Percentiles rank a stretch among this genome's conserved stretches.
Evolutionary conservation across 352 stramenopile genomes (phyloP).

Genomic region (Halophytophthora polymorphica): DNA sequence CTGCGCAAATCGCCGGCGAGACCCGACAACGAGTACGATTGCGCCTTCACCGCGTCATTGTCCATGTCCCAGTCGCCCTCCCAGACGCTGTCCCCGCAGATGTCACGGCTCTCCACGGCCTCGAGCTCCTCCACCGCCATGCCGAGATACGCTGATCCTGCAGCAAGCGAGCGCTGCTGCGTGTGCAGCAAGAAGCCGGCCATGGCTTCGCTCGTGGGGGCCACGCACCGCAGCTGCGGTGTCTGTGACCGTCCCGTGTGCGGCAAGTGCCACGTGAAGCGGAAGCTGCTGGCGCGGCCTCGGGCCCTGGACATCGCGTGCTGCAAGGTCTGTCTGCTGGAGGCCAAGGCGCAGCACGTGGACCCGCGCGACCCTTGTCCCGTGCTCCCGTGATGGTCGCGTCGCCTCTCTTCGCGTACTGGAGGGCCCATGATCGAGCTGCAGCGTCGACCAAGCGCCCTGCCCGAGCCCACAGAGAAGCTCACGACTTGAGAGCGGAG

Average conservation of each 20-base stretch:
- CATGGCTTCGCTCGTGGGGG: slow-evolving; percentile 18
- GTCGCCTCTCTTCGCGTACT: too few species aligned
- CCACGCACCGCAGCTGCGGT: slow-evolving; percentile 28
- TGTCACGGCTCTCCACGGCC: slow-evolving; percentile 15
- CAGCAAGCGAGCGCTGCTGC: slow-evolving; percentile 22
- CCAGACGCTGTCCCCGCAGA: slow-evolving; percentile 9
- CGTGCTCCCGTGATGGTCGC: slow-evolving; percentile 13
- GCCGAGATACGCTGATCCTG: slow-evolving; percentile 5
- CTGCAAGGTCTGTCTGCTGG: slow-evolving; percentile 51
- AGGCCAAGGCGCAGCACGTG: slow-evolving; percentile 31
- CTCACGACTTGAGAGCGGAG: too few species aligned
- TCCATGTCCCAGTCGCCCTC: slow-evolving; percentile 2
- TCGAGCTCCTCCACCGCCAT: slow-evolving; percentile 7
- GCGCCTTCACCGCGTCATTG: too few species aligned
- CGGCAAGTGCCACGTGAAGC: slow-evolving; percentile 51
- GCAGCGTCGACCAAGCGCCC: too few species aligned
- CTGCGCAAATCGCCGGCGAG: slow-evolving; percentile 17
- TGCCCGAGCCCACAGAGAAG: too few species aligned
- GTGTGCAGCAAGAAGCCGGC: slow-evolving; percentile 25
- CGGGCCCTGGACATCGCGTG: slow-evolving; percentile 36
- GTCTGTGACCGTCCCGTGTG: slow-evolving; percentile 40
- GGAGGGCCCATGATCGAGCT: too few species aligned
- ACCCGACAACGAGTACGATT: too few species aligned
- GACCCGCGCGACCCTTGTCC: slow-evolving; percentile 47
- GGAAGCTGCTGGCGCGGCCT: slow-evolving; percentile 30